A percentile compares a stretch with the other conserved stretches of the same genome.
phyloP scores from a whole-genome alignment of 2,329 filamentous ascomycete species.

The Exserohilum rostratum region DNA sequence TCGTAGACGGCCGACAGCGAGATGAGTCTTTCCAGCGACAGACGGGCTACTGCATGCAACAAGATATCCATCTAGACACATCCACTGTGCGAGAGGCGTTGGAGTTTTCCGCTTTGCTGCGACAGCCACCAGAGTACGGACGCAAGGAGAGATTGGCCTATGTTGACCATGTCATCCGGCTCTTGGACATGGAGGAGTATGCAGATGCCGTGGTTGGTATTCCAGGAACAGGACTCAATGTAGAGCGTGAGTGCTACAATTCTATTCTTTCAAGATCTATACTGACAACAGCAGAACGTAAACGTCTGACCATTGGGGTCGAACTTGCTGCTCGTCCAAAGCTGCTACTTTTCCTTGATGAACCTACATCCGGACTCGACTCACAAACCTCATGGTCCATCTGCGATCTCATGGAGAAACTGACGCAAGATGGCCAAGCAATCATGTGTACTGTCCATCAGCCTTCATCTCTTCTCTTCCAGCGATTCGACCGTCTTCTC shows the following conservation, averaged over 20 bases:
- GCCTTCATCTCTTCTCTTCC: conserved; percentile 87
- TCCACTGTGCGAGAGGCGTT: conserved; percentile 72
- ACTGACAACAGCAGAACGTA: conserved; percentile 53
- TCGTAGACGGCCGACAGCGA: conserved; percentile 70
- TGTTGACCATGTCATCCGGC: conserved; percentile 83
- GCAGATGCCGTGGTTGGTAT: conserved; percentile 26
- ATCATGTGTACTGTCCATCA: conserved; percentile 95
- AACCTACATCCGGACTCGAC: conserved; percentile 83
- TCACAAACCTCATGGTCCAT: conserved; percentile 84
- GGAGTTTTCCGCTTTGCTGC: conserved; percentile 78
- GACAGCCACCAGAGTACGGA: conserved; percentile 23
- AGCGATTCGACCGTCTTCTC: conserved; percentile 79
- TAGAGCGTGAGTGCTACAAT: conserved; percentile 51
- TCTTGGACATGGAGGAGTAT: conserved; percentile 75
- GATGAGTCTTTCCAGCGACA: conserved; percentile 74
- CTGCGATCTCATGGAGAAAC: conserved; percentile 79
- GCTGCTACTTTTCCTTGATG: conserved; percentile 62
- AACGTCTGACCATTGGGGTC: conserved; percentile 65
- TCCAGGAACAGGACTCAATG: conserved; percentile 28
- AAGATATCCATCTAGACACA: conserved; percentile 64
- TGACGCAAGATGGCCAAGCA: conserved; percentile 77
- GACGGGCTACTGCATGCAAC: conserved; percentile 62
- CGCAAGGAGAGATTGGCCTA: conserved; percentile 23
- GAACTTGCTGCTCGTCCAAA: conserved; percentile 41
- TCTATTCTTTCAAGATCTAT: not conserved